Evolutionary conservation across 2,329 filamentous ascomycete genomes (phyloP).

Genomic region (Colletotrichum sp.): DNA sequence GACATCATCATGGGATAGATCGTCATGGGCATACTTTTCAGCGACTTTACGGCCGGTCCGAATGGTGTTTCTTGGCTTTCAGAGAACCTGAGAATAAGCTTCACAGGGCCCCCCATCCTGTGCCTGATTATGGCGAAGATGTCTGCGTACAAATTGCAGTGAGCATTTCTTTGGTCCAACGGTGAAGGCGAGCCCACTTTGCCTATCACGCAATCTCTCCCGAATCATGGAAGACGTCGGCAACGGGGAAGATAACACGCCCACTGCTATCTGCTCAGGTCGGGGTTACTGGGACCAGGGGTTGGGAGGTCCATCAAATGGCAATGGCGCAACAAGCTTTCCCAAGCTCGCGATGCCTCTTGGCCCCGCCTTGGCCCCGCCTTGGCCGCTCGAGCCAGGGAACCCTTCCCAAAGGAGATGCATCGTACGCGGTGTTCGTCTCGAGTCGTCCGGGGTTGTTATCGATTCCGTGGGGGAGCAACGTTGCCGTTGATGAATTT

Average conservation of each 20-base stretch:
- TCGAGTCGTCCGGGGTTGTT: neutral
- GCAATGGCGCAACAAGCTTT: slow-evolving; percentile 19
- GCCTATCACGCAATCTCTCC: neutral
- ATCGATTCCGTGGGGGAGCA: neutral
- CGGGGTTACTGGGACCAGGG: neutral
- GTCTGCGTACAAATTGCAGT: neutral
- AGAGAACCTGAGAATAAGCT: neutral
- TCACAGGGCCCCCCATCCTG: neutral
- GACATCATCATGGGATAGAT: neutral
- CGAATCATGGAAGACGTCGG: neutral
- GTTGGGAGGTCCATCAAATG: neutral
- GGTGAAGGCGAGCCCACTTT: neutral
- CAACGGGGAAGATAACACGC: neutral
- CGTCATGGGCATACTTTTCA: neutral
- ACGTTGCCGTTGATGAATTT: neutral
- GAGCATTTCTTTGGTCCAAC: neutral
- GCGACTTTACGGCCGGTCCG: neutral
- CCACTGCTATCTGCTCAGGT: neutral
- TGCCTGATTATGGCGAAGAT: neutral
- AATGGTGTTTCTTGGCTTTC: neutral
- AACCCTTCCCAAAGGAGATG: neutral
- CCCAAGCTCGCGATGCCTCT: slow-evolving; percentile 12
- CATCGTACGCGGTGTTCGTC: neutral
- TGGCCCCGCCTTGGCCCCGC: slow-evolving; percentile 12
- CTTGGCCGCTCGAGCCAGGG: neutral